Base-by-base conservation (phyloP, 2,329 filamentous ascomycete species). In the Fusarium longipes region DNA sequence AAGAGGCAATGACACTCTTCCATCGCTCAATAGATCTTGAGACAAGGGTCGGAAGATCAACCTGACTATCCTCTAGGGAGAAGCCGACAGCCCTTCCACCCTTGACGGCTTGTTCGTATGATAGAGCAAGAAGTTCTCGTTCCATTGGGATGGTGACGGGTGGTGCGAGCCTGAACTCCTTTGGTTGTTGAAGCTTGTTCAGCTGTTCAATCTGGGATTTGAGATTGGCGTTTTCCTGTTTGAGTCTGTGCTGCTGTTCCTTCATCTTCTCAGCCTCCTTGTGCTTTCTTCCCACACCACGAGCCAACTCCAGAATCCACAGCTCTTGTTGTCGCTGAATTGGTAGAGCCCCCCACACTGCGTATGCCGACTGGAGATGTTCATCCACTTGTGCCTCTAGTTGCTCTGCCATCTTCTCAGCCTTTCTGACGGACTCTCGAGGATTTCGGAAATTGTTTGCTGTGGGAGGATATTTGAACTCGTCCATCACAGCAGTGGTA, bases 281-380 rank as follows among this genome's bases (percentile, higher is more conserved):
- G 61, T 87, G 82, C 67, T 84, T 87, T 56, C 83, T 78, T 8
- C 86, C 86, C 3, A 89, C 80, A 29, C 83, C 82, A n/a, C 88
- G 81, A 0, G 88, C 88, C 36, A 90, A 77, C 73, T 89, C 87
- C 33, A 90, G 74, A 7, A 83, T 78, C 88, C 88, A 90, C 8
- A 89, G 81, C 66, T 89, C 86, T 25, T 82, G 82, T 51, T 86
- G 84, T 22, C 86, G 83, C 33, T 86, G 84, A 3, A 77, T 67
- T 1, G 88, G 79, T 25, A 96, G 81, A 3, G 82, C 82, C 50
- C 87, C 87, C 94, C 94, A 98, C 39, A 92, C 90, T 8, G 86
- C 84, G 75, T 89, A 97, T 1, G 92, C 89, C 15, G 89, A 87
- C n/a, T 91, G 86, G 8, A 97, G 77, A 75, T 98, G 95, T 58